Evolutionary conservation across 2,329 filamentous ascomycete species (phyloP).

Genomic region (Reticulascus tulasneorum): DNA sequence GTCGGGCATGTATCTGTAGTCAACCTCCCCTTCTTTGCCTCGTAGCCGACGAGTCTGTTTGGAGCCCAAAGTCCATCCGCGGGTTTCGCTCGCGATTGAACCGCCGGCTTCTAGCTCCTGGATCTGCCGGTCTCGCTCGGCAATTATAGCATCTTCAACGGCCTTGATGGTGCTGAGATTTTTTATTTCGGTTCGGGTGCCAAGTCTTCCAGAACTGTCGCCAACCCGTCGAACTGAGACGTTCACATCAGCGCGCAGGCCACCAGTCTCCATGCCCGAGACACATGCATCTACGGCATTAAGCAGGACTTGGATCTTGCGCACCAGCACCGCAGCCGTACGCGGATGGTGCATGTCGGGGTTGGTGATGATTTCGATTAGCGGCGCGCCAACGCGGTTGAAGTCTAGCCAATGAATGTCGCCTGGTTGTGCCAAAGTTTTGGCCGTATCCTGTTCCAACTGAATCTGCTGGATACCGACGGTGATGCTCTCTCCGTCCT

Average conservation of each 20-base stretch:
- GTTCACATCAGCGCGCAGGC: slow-evolving; percentile 89
- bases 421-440: slow-evolving; percentile 75
- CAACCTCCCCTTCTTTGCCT: slow-evolving; percentile 94
- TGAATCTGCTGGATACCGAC: slow-evolving; percentile 92
- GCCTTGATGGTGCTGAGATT: slow-evolving; percentile 94
- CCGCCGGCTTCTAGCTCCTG: slow-evolving; percentile 71
- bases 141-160: slow-evolving; percentile 89
- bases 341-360: slow-evolving; percentile 84
- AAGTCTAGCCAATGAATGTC: slow-evolving; percentile 81
- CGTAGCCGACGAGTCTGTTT: slow-evolving; percentile 77
- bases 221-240: slow-evolving; percentile 71
- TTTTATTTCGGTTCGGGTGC: slow-evolving; percentile 94
- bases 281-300: slow-evolving; percentile 80
- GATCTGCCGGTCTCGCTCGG: slow-evolving; percentile 88
- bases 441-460: slow-evolving; percentile 96
- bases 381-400: slow-evolving; percentile 84
- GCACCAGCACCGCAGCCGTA: slow-evolving; percentile 82
- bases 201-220: slow-evolving; percentile 48
- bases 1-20: slow-evolving; percentile 98
- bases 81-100: slow-evolving; percentile 75
- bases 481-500: slow-evolving; percentile 65
- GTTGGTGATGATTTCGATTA: slow-evolving; percentile 92
- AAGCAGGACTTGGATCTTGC: slow-evolving; percentile 81
- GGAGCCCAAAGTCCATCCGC: slow-evolving; percentile 85
- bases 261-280: slow-evolving; percentile 88